A percentile compares a stretch with the other conserved stretches of the same genome.
Conservation (phyloP, 2,329 filamentous ascomycete species). For the Diaporthe sp. region DNA sequence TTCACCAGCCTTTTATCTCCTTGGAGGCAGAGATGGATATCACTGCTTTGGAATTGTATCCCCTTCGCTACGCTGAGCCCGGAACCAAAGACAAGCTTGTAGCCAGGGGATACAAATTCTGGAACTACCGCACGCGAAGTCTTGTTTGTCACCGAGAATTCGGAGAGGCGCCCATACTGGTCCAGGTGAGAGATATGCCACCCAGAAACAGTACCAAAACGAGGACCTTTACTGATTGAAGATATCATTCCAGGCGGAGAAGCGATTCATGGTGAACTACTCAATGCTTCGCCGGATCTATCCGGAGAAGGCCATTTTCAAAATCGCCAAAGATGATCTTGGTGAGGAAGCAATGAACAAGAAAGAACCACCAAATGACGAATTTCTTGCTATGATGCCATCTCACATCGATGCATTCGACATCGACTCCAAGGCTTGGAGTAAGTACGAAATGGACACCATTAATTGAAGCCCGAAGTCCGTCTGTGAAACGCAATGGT, state of each 20-base stretch:
- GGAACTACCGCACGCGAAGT: not conserved
- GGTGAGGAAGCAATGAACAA: not conserved
- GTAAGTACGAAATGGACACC: not conserved
- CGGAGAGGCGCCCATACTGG: not conserved
- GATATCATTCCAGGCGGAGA: not conserved
- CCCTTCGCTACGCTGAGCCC: not conserved
- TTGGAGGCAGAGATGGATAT: not conserved
- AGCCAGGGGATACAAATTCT: not conserved
- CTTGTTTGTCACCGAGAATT: not conserved
- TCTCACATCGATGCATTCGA: not conserved
- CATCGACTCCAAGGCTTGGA: not conserved
- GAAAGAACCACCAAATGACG: not conserved
- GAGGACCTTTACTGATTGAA: not conserved
- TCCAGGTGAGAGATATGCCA: not conserved
- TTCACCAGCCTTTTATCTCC: not conserved
- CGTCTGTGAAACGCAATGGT: not conserved
- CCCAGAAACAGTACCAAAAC: not conserved
- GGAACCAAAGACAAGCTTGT: not conserved
- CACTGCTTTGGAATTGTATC: not conserved
- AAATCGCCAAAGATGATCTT: not conserved
- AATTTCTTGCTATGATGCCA: not conserved
- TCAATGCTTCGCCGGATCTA: not conserved
- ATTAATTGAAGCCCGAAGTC: not conserved
- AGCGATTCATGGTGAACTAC: slow-evolving; percentile 1
- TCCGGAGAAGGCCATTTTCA: not conserved